Percentiles rank a stretch among this genome's conserved stretches.
Evolutionary conservation across 208 protist species (phyloP).

Genomic region (Acanthamoeba castellanii): DNA sequence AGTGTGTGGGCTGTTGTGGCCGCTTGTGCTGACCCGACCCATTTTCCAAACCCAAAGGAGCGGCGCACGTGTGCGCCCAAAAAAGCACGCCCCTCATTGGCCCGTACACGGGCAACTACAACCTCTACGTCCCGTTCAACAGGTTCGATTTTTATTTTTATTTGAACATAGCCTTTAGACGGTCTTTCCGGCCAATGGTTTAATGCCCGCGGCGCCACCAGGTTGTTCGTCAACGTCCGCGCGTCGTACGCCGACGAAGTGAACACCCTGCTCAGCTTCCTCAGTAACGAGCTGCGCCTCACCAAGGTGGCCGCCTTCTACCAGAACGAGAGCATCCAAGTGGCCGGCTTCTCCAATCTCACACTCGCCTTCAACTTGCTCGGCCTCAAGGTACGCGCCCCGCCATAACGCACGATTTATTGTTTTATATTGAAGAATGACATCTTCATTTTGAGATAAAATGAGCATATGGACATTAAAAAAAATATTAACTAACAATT

Average conservation of each 20-base stretch:
- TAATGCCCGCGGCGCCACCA: background rate
- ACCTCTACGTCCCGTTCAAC: conserved; percentile 42
- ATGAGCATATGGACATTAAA: background rate
- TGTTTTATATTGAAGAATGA: background rate
- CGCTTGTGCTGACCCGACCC: background rate
- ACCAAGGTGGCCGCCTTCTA: conserved; percentile 61
- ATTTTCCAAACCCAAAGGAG: background rate
- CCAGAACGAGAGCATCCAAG: conserved; percentile 57
- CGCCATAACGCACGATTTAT: background rate
- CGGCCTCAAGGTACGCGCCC: background rate
- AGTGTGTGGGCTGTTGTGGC: background rate
- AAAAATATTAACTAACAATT: background rate
- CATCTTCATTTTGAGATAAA: too few species aligned
- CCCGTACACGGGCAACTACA: conserved; percentile 56
- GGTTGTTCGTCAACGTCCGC: conserved; percentile 44
- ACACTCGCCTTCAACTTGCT: conserved; percentile 48
- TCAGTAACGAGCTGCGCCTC: conserved; percentile 59
- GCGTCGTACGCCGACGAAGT: conserved; percentile 70
- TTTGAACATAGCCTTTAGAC: too few species aligned
- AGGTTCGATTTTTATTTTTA: background rate
- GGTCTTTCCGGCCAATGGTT: background rate
- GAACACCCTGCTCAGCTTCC: conserved; percentile 61
- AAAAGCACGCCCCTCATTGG: background rate
- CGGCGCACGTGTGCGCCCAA: background rate
- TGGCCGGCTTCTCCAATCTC: conserved; percentile 44